These are phyloP conservation scores for Chaetomiaceae sp. DNA, from an alignment of 2,329 filamentous ascomycete species.

Conservation along the genomic window DNA sequence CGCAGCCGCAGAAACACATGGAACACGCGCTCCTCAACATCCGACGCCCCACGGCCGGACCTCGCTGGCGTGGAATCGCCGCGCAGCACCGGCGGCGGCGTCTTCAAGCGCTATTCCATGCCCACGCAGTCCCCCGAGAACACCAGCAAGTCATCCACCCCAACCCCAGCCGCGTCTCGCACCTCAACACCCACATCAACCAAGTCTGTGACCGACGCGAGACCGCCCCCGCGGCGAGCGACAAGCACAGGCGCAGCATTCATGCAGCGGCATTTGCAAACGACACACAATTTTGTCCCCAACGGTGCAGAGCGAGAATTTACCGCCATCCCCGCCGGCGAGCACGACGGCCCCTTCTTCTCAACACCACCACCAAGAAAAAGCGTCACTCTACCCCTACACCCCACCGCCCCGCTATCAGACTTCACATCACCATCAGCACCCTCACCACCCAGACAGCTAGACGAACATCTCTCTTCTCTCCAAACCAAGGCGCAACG, in stretches of 20 bases:
- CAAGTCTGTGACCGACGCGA: constrained; percentile 16
- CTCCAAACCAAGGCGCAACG: too few species aligned
- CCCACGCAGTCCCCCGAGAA: not conserved
- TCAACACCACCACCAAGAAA: not conserved
- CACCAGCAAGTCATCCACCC: not conserved
- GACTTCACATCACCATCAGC: too few species aligned
- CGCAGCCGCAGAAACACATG: constrained; percentile 22
- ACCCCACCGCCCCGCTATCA: too few species aligned
- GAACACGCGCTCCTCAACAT: constrained; percentile 18
- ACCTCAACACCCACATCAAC: constrained; percentile 18
- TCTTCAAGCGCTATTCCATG: constrained; percentile 13
- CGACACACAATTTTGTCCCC: not conserved
- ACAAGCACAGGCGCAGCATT: constrained; percentile 45
- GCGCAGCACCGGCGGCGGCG: not conserved
- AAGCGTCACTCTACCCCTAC: too few species aligned
- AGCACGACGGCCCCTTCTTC: too few species aligned
- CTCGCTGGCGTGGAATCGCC: not conserved
- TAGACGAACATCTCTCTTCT: too few species aligned
- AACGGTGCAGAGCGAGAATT: not conserved
- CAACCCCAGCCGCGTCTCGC: constrained; percentile 10
- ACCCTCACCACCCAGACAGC: too few species aligned
- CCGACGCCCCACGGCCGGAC: constrained; percentile 9
- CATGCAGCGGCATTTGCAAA: constrained; percentile 36
- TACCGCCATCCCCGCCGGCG: too few species aligned
- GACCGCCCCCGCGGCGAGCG: constrained; percentile 35